Evolutionary conservation across 192 early-diverging fungal species (phyloP), one percentile per base, ranked within the genome.

Genomic region (Piromyces sp.): DNA sequence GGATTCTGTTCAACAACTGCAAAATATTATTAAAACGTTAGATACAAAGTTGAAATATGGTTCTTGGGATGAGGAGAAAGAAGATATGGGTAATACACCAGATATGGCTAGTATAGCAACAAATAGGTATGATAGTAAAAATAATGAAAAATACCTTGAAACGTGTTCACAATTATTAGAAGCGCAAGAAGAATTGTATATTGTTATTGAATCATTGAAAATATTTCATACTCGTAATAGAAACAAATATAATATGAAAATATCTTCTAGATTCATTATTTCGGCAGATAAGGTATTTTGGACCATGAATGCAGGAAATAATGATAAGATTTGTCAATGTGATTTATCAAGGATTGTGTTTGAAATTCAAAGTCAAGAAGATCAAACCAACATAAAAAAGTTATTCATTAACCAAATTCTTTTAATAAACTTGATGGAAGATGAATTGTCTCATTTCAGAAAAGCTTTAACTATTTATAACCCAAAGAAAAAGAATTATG

Each of bases 391-490:
- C n/a, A 68, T 68, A n/a, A 68, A 68, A 9, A 68, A 28, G n/a
- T 17, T 68, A 68, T 1, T 26, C n/a, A 68, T 68, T 68, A 68
- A 68, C n/a, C 26, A 68, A 68, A 68, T 68, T 68, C 22, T n/a
- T 68, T 68, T 68, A n/a, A 68, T 68, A 26, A 68, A 68, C 11
- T n/a, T n/a, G 9, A 68, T 68, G 51, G 51, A 68, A 68, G 51
- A 68, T n/a, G 79, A 79, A 26, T 28, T 29, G 3, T 30, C 28
- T 33, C 30, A 30, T 12, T 91, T 88, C 83, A 79, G 82, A 79
- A 85, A 91, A 4, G 83, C 89, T 16, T 81, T 91, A 68, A 81
- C 85, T 1, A 82, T 88, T 15, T 88, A 87, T 79, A 85, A 42
- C 16, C 87, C 87, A 0, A 85, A 90, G 30, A 83, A 87, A 16